Base-by-base conservation (phyloP, 257 asterid species). In the Solanum chiquidenum region DNA sequence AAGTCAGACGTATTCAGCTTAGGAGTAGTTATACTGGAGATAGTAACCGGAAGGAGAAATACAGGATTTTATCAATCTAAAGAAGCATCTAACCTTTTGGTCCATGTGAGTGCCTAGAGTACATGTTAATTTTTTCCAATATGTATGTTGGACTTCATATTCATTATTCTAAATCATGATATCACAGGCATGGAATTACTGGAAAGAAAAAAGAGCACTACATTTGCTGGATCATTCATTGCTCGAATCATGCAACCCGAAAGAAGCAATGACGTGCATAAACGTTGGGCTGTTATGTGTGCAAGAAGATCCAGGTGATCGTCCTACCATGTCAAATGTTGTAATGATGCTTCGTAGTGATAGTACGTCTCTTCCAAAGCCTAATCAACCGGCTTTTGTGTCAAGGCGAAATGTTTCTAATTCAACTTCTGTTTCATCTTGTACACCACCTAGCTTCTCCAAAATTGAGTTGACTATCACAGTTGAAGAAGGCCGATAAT, bases 1-100 rank as follows among this genome's bases (percentile, higher is more conserved):
- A 90, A 90, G 77, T 86, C 92, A 3, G 92, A 90, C 34, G 92
- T 90, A 46, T 90, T 86, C 37, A 86, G 90, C 71, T 88, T 90
- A 82, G 92, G 92, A 25, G 90, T 90, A 9, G 83, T 90, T 23
- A 29, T 90, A 42, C 90, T 90, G 13, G 92, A 90, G 87, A 88
- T 90, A 62, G 2, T 90, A 40, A 83, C 89, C 4, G 90, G 92
- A 14, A 89, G 84, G 74, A 89, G 87, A 60, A 90, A 86, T 14
- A 82, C 87, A 3, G 87, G 90, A 9, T 85, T 82, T 86, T 87
- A 85, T 80, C 89, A 88, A 21, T 88, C 87, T 42, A 34, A 66
- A 25, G 89, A 89, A 66, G 89, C 86, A 12, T 35, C 86, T 21
- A 90, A 86, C 83, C 92, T 90, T 35, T 80, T 89, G 72, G 91